Evolutionary conservation across 2,329 filamentous ascomycete genomes (phyloP).

Genomic region (Penicillium sclerotigenum): DNA sequence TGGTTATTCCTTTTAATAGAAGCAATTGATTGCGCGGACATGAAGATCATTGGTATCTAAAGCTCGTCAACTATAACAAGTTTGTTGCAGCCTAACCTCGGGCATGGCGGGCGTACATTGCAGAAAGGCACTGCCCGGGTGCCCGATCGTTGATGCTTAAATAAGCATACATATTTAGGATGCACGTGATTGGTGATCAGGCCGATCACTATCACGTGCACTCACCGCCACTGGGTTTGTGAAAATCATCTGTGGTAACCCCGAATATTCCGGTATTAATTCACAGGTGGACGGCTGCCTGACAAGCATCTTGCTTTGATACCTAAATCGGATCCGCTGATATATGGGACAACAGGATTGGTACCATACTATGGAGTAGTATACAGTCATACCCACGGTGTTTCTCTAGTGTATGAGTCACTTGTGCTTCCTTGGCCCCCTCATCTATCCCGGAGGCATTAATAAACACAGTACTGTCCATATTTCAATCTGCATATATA

Average conservation of each 20-base stretch:
- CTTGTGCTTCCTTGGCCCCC: slow-evolving; percentile 1
- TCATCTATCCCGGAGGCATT: neutral
- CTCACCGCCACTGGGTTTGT: slow-evolving; percentile 10
- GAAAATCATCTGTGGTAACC: slow-evolving; percentile 4
- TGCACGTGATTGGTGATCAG: neutral
- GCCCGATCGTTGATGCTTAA: neutral
- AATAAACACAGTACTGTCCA: neutral
- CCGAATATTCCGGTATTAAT: neutral
- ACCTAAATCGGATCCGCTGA: slow-evolving; percentile 6
- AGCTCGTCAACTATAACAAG: neutral
- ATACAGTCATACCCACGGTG: slow-evolving; percentile 1
- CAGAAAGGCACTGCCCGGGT: slow-evolving; percentile 4
- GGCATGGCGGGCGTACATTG: slow-evolving; percentile 2
- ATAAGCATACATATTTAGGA: neutral
- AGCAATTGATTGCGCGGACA: neutral
- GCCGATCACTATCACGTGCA: neutral
- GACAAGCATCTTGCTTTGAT: slow-evolving; percentile 4
- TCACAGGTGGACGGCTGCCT: slow-evolving; percentile 1
- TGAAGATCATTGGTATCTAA: neutral
- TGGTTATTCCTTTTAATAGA: slow-evolving; percentile 4
- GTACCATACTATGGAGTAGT: neutral
- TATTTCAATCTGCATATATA: slow-evolving; percentile 12
- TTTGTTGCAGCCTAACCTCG: slow-evolving; percentile 10
- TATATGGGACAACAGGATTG: neutral
- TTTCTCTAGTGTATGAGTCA: slow-evolving; percentile 5